Conservation (phyloP, 352 stramenopile genomes). For the Phytophthora palmivora region DNA sequence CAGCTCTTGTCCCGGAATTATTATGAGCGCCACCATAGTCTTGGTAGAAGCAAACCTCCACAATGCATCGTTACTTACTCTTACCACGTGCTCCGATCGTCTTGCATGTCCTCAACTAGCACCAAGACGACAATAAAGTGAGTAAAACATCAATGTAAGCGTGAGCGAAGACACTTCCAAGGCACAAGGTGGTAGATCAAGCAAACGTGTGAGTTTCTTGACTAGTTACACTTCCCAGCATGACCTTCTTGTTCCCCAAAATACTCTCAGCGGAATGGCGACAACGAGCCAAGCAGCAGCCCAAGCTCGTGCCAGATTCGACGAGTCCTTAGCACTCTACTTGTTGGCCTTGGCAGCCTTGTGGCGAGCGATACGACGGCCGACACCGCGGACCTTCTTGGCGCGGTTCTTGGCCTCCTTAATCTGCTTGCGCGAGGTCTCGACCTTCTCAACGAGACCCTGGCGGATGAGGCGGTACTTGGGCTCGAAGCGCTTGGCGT, state of each 20-base stretch:
- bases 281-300: conserved; percentile 39
- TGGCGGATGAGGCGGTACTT: conserved; percentile 97
- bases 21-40: conserved; percentile 20
- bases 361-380: conserved; percentile 98
- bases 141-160: neutral
- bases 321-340: conserved; percentile 66
- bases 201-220: conserved; percentile 59
- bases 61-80: conserved; percentile 21
- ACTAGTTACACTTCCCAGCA: conserved; percentile 63
- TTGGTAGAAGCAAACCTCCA: conserved; percentile 20
- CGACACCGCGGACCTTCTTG: conserved; percentile 98
- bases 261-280: conserved; percentile 51
- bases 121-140: conserved; percentile 4
- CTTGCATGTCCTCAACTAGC: neutral
- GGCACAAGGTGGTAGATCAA: conserved; percentile 36
- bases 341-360: conserved; percentile 98
- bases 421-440: conserved; percentile 99
- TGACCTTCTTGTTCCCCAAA: conserved; percentile 57
- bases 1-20: conserved; percentile 14
- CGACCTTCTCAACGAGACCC: conserved; percentile 94
- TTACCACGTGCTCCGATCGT: neutral
- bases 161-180: neutral
- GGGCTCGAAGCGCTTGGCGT: conserved; percentile 98
- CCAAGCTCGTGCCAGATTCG: conserved; percentile 31
- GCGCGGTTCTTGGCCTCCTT: conserved; percentile 99